Conservation (phyloP, 2,329 filamentous ascomycete species). For the Trichoderma sp. region DNA sequence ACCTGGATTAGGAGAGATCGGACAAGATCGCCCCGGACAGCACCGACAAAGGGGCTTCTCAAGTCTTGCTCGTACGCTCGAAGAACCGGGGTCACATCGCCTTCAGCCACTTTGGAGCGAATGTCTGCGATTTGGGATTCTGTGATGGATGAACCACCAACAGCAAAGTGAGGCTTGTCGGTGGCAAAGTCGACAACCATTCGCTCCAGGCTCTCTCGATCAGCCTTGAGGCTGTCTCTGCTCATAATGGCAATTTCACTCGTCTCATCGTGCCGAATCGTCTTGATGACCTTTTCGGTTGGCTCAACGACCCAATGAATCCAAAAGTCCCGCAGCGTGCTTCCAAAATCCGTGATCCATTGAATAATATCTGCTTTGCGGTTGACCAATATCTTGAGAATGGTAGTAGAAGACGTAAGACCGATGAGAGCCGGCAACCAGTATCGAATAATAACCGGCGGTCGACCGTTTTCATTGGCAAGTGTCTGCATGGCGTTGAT, state of each 20-base stretch:
- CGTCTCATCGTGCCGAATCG: constrained; percentile 87
- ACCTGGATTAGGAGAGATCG: constrained; percentile 92
- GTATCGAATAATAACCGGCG: constrained; percentile 75
- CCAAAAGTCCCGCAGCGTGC: constrained; percentile 87
- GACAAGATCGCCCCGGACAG: constrained; percentile 82
- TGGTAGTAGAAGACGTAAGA: constrained; percentile 80
- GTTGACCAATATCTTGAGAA: constrained; percentile 76
- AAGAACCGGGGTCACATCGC: constrained; percentile 89
- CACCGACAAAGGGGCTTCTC: constrained; percentile 76
- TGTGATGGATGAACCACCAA: constrained; percentile 53
- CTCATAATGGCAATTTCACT: constrained; percentile 98
- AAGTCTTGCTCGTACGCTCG: constrained; percentile 90
- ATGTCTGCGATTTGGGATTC: constrained; percentile 74
- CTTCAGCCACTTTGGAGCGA: constrained; percentile 78
- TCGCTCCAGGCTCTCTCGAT: constrained; percentile 87
- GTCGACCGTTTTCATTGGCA: constrained; percentile 69
- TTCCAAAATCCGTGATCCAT: constrained; percentile 78
- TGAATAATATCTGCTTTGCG: constrained; percentile 73
- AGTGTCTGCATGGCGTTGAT: constrained; percentile 55
- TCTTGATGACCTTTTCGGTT: constrained; percentile 77
- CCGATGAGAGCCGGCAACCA: constrained; percentile 78
- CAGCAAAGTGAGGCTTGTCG: constrained; percentile 70
- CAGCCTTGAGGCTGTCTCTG: constrained; percentile 84
- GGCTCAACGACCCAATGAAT: constrained; percentile 94
- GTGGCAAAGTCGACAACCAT: constrained; percentile 97